Evolutionary conservation across 2,329 filamentous ascomycete genomes (phyloP), one percentile per base, ranked within the genome.

Genomic region (Fusarium dlaminii): DNA sequence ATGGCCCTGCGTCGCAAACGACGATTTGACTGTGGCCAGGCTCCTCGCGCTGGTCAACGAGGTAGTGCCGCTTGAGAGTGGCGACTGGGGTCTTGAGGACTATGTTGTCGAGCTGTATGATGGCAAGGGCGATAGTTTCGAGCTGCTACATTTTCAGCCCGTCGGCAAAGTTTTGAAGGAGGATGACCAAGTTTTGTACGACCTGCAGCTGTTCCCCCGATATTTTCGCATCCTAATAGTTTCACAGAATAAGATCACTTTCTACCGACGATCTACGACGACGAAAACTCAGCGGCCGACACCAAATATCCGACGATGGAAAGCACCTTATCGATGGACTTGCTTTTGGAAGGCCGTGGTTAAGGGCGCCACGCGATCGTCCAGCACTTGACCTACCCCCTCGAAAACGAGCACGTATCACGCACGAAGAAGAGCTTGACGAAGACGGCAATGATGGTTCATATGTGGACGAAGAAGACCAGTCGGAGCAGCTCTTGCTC

Each of bases 81-180:
- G 87, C 45, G 87, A 94, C 68, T 98, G 94, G 94, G 94, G 94
- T 1, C 84, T 98, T 8, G 95, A 98, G 78, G 94, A 98, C 80
- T 98, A 98, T 81, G 89, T 89, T 14, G 94, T 98, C 36, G 93
- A 97, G 82, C 87, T 98, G 8, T 82, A 82, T 27, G 86, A 88
- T 63, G 77, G 79, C 34, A 82, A 84, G 42, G 88, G 87, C n/a
- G 85, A 83, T 24, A 90, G 89, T 51, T 98, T 94, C 75, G 96
- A 98, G 83, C 96, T 94, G 77, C 83, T 98, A 64, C 96, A 98
- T 83, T 98, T 94, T 78, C 92, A 94, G 80, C 86, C 89, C 27
- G 88, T 97, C 11, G 85, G 87, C 20, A 87, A 88, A 49, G 85
- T 96, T 15, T 85, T 98, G 66, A 92, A 93, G 75, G 92, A 96